Evolutionary conservation across 2,329 filamentous ascomycete species (phyloP), one percentile per base, ranked within the genome.

Genomic region (Arachnomyces sp.): DNA sequence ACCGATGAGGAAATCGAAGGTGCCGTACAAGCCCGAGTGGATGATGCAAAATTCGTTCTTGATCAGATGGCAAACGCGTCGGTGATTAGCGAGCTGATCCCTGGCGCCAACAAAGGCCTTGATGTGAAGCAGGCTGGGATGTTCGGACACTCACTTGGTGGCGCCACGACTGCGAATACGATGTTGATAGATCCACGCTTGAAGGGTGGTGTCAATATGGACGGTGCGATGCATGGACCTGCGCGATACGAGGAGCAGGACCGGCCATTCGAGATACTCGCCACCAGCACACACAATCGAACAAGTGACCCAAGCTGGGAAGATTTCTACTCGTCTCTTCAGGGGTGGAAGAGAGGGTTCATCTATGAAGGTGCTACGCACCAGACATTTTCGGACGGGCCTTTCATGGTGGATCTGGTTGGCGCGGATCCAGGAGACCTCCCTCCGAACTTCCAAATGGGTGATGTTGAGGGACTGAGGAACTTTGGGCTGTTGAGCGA

Each of bases 91-190:
- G 17, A 34, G 9, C 28, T 49, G 17, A 35, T 39, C 12, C 40
- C 43, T n/a, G 25, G 36, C 9, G 20, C 20, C 30, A 36, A 18
- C 15, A 12, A 35, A n/a, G 31, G 28, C 18, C 20, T 38, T n/a
- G 15, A 41, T 33, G 34, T 20, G 36, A 11, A n/a, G 3, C 18
- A 29, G 8, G 43, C 46, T 12, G 42, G 39, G 0, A 50, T 54
- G 18, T 42, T 48, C 3, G 52, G 52, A 4, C 50, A 54, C 28
- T 54, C 52, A 2, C 32, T 54, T 2, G 52, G 52, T 4, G 52
- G 52, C 7, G 49, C 52, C 7, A 44, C 52, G 18, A 42, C 52
- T 2, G 46, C 45, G 2, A 32, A 43, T 32, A 32, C 49, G 9
- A 46, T 52, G 20, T 34, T 41, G 2, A 4, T 38, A 7, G 51